Conservation (phyloP, 345 rosid genomes). For the Lenwebbia sp. region DNA sequence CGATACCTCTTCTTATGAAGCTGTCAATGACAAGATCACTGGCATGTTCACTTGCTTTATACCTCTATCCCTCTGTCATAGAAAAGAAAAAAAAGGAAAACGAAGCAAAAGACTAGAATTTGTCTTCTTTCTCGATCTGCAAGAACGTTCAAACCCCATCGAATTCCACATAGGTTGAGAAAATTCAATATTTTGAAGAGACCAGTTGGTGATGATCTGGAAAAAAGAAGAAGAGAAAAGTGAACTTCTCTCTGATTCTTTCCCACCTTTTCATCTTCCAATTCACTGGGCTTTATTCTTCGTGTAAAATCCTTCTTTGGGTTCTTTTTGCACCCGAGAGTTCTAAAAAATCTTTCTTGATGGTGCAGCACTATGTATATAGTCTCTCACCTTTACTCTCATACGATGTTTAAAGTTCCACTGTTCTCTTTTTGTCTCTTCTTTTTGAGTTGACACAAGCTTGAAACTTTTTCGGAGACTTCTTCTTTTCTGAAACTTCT, state of each 20-base stretch:
- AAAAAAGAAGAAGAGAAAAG: neutral
- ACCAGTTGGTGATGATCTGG: neutral
- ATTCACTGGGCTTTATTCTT: neutral
- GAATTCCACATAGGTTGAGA: neutral
- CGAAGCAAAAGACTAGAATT: neutral
- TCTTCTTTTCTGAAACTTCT: slow-evolving; percentile 14
- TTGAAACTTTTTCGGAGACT: slow-evolving; percentile 7
- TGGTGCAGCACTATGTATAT: neutral
- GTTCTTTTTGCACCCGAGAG: neutral
- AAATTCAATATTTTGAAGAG: neutral
- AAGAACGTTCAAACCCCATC: neutral
- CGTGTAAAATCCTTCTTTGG: neutral
- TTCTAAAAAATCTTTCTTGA: neutral
- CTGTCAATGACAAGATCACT: slow-evolving; percentile 70
- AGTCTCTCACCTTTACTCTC: neutral
- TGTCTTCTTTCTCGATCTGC: neutral
- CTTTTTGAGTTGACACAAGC: slow-evolving; percentile 14
- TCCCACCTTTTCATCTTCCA: neutral
- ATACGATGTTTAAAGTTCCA: neutral
- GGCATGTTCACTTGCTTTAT: slow-evolving; percentile 26
- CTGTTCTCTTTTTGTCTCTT: slow-evolving; percentile 8
- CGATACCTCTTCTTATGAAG: slow-evolving; percentile 47
- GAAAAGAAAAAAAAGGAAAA: neutral
- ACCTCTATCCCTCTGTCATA: neutral
- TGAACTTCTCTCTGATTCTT: neutral